phyloP scores from a whole-genome alignment of 2,329 filamentous ascomycete species.

The Aureobasidium sp. region DNA sequence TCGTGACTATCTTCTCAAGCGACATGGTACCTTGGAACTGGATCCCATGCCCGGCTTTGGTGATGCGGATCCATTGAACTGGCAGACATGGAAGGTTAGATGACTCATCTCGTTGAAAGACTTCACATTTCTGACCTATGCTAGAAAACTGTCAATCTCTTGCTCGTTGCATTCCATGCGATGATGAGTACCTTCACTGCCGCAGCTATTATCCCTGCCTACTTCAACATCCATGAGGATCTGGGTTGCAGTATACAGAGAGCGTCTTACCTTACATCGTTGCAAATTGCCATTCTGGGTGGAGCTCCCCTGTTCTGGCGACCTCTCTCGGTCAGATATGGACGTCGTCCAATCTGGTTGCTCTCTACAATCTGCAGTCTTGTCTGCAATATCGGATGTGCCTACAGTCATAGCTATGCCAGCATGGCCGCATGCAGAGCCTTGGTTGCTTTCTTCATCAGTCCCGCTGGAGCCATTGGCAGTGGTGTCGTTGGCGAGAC shows the following conservation, averaged over 20 bases:
- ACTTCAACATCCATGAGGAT: conserved; percentile 45
- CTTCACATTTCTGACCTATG: not conserved
- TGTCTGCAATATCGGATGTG: conserved; percentile 48
- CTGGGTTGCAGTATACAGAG: conserved; percentile 42
- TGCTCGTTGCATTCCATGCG: conserved; percentile 44
- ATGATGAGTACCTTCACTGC: conserved; percentile 51
- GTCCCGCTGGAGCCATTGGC: conserved; percentile 47
- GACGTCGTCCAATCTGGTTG: conserved; percentile 48
- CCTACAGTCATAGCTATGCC: conserved; percentile 41
- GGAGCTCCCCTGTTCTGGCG: conserved; percentile 49
- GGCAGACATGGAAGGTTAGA: conserved; percentile 42
- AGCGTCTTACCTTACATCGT: conserved; percentile 47
- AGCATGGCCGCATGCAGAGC: conserved; percentile 46
- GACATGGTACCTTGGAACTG: conserved; percentile 49
- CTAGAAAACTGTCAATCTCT: conserved; percentile 46
- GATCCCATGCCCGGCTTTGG: conserved; percentile 47
- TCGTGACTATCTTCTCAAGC: conserved; percentile 44
- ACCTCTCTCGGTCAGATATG: conserved; percentile 46
- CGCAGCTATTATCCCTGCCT: conserved; percentile 47
- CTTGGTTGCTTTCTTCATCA: conserved; percentile 49
- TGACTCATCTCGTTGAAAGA: not conserved
- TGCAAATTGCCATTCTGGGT: conserved; percentile 48
- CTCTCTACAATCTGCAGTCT: conserved; percentile 42
- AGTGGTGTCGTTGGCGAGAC: conserved; percentile 50
- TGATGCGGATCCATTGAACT: conserved; percentile 51